phyloP scores from a whole-genome alignment of 2,329 filamentous ascomycete genomes.

The Thyridium curvatum region DNA sequence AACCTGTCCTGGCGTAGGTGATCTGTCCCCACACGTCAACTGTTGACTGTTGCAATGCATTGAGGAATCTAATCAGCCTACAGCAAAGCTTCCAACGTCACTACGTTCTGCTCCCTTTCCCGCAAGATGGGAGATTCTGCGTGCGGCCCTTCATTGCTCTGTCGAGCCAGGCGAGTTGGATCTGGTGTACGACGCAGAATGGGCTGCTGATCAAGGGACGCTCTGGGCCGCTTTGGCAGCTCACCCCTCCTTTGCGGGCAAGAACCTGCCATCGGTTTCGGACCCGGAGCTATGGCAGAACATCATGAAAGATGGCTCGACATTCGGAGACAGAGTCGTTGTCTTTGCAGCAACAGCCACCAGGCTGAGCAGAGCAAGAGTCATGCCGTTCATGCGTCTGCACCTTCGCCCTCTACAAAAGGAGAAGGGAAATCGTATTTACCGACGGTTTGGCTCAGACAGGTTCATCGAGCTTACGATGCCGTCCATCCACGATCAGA shows the following conservation, averaged over 20 bases:
- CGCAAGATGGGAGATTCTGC: constrained; percentile 45
- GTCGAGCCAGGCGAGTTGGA: constrained; percentile 29
- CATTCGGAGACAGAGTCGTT: no score
- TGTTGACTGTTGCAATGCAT: no score
- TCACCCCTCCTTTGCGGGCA: no score
- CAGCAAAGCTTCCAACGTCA: constrained; percentile 31
- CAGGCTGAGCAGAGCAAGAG: no score
- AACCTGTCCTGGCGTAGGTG: no score
- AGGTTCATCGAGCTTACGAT: constrained; percentile 46
- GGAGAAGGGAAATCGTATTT: constrained; percentile 43
- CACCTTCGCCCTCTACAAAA: constrained; percentile 41
- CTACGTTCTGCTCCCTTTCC: constrained; percentile 39
- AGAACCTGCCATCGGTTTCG: no score
- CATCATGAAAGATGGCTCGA: no score
- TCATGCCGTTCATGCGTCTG: constrained; percentile 37
- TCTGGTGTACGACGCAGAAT: constrained; percentile 29
- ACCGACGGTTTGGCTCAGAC: constrained; percentile 50
- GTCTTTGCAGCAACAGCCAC: no score
- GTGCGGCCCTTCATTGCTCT: constrained; percentile 38
- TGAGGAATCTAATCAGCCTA: constrained; percentile 3
- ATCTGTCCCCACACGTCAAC: no score
- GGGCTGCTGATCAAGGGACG: constrained; percentile 34
- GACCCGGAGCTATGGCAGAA: no score
- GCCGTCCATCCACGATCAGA: constrained; percentile 18
- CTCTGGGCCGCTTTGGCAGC: constrained; percentile 35